Conservation (phyloP, 371 early-diverging fungal genomes). For the Mucor saturninus region DNA sequence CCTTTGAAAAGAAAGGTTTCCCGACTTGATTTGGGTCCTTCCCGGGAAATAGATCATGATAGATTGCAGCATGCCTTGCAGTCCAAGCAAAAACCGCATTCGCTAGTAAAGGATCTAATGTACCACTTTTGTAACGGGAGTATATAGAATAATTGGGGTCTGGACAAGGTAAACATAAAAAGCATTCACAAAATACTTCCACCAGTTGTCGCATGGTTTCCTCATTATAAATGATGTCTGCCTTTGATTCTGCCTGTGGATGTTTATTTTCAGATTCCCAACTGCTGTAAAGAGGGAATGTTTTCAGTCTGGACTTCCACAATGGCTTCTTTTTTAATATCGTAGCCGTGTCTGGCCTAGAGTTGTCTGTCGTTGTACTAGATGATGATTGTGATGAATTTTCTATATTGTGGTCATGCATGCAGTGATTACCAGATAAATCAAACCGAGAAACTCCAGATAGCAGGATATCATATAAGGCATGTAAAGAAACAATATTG, state of each 20-base stretch:
- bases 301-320: constrained; percentile 42
- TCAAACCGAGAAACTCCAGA: constrained; percentile 43
- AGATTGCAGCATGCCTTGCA: constrained; percentile 53
- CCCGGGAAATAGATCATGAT: constrained; percentile 46
- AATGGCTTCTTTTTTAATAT: constrained; percentile 40
- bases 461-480: constrained; percentile 44
- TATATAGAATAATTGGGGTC: constrained; percentile 21
- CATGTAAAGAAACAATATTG: constrained; percentile 45
- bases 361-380: constrained; percentile 5
- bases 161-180: constrained; percentile 35
- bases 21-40: constrained; percentile 54
- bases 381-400: constrained; percentile 34
- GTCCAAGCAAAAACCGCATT: constrained; percentile 55
- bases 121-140: constrained; percentile 19
- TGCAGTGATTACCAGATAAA: not conserved
- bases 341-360: constrained; percentile 29
- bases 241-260: not conserved
- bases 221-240: constrained; percentile 3
- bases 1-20: constrained; percentile 41
- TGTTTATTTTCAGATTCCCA: constrained; percentile 38
- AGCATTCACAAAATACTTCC: constrained; percentile 28
- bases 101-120: constrained; percentile 37
- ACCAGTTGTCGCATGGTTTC: constrained; percentile 28
- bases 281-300: constrained; percentile 52
- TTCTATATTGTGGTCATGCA: constrained; percentile 6